Conservation (phyloP, 495 filamentous ascomycete species). For the Aspergillus sclerotiicarbonarius region DNA sequence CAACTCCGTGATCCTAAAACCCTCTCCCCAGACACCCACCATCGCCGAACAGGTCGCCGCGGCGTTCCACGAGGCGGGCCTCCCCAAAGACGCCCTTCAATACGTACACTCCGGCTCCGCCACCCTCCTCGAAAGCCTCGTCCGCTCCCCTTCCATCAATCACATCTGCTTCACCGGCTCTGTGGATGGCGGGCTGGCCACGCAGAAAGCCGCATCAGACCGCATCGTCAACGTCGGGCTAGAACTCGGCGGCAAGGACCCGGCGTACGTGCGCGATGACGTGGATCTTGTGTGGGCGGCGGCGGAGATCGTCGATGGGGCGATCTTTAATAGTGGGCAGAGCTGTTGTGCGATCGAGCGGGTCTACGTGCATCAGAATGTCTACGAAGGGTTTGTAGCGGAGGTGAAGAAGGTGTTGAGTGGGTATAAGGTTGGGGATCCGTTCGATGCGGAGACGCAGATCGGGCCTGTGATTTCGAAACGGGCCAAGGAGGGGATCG, state of each 20-base stretch:
- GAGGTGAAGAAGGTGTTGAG: conserved; percentile 78
- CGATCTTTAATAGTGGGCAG: conserved; percentile 91
- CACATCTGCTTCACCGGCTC: conserved; percentile 93
- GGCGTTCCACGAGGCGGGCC: conserved; percentile 72
- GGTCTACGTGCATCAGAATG: conserved; percentile 77
- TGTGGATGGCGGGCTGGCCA: conserved; percentile 75
- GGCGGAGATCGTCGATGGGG: conserved; percentile 88
- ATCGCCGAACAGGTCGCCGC: conserved; percentile 76
- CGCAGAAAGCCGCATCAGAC: conserved; percentile 80
- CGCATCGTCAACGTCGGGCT: conserved; percentile 80
- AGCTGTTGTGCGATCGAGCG: conserved; percentile 89
- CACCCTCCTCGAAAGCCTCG: conserved; percentile 64
- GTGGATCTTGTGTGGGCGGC: conserved; percentile 88
- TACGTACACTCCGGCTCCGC: conserved; percentile 84
- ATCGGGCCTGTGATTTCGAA: conserved; percentile 85
- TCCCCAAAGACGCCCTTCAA: conserved; percentile 78
- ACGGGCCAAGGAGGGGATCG: conserved; percentile 66
- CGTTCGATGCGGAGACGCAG: conserved; percentile 70
- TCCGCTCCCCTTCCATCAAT: conserved; percentile 68
- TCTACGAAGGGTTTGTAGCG: conserved; percentile 77
- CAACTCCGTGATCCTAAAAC: conserved; percentile 87
- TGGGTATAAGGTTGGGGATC: conserved; percentile 82
- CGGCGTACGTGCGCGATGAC: conserved; percentile 82
- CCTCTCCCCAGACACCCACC: conserved; percentile 90
- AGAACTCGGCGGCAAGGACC: conserved; percentile 91